phyloP scores from a whole-genome alignment of 2,329 filamentous ascomycete genomes.

The Colletotrichum lini region DNA sequence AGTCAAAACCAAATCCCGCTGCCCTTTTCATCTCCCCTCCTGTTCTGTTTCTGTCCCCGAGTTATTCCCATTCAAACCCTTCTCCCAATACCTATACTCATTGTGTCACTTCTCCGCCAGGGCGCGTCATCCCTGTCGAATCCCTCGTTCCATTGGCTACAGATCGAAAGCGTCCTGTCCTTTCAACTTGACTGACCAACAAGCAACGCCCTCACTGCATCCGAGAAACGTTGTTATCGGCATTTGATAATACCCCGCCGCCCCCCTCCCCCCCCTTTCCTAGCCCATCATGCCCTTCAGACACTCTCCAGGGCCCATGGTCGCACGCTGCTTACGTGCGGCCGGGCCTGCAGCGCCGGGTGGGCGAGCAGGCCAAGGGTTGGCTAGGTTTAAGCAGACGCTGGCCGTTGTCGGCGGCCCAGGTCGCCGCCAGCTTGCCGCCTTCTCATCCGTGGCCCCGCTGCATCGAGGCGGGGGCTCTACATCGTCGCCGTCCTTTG shows the following conservation, averaged over 20 bases:
- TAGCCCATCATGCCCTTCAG: constrained; percentile 34
- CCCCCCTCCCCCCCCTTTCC: not conserved
- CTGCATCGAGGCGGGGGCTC: constrained; percentile 31
- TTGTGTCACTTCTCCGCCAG: constrained; percentile 8
- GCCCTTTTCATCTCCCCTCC: no score
- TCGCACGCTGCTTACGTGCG: constrained; percentile 28
- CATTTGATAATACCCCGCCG: constrained; percentile 27
- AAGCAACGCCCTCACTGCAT: not conserved
- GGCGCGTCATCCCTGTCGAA: constrained; percentile 17
- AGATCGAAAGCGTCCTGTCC: no score
- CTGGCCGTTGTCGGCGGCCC: constrained; percentile 23
- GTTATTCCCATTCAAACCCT: not conserved
- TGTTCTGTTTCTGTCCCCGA: constrained; percentile 6
- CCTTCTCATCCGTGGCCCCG: constrained; percentile 34
- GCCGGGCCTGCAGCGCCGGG: constrained; percentile 13
- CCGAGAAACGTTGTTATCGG: not conserved
- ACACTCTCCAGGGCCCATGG: constrained; percentile 33
- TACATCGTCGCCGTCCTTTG: constrained; percentile 16
- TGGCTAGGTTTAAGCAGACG: constrained; percentile 27
- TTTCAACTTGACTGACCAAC: not conserved
- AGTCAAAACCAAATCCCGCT: constrained; percentile 14
- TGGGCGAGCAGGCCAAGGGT: constrained; percentile 14
- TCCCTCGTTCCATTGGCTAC: no score
- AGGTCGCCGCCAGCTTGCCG: constrained; percentile 33
- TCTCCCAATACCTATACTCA: no score